Evolutionary conservation across 228 moss, liverwort and hornwort genomes (phyloP), one percentile per base, ranked within the genome.

Genomic region (Sphagnum fallax): DNA sequence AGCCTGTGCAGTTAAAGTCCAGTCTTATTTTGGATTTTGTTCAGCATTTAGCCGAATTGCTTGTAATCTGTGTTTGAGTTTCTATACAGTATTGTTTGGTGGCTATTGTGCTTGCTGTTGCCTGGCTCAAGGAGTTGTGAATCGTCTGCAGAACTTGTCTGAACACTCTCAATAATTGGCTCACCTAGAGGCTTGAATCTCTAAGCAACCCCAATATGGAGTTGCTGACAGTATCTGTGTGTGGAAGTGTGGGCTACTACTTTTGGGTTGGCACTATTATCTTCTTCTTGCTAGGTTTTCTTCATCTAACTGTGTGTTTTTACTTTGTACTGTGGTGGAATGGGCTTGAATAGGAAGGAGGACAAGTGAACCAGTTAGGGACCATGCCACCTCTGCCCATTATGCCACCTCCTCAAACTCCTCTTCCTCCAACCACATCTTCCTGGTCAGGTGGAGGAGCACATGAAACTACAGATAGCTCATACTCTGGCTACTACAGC

Each of bases 391-490:
- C 86, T 4, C 67, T 86, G 67, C 86, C 83, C 4, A 49, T 80
- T 0, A 68, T 86, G 83, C 86, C 82, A n/a, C 86, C 86, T 16
- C 86, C 83, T 11, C 86, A 73, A 73, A n/a, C 75, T 62, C 86
- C 86, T 47, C 16, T 86, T 48, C 86, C 86, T 51, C 82, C 83
- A 4, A 72, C 77, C 60, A 52, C 65, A 49, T 48, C 74, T 51
- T 53, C 74, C 6, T 83, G 86, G 86, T 0, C 74, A 51, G 72
- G 55, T 53, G 75, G 62, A 59, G 69, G 58, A 9, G 55, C 71
- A 9, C 71, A 76, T 3, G 74, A 72, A 6, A 69, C 32, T 18
- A 68, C 47, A 12, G 78, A 86, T 10, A 50, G 52, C 63, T 53
- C 76, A 0, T 86, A 83, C 52, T 63, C 78, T 58, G 77, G 70